A percentile compares a stretch with the other conserved stretches of the same genome.
These are phyloP conservation scores for Neofusicoccum cordaticola DNA, from an alignment of 2,329 filamentous ascomycete genomes.

Conservation along the genomic window DNA sequence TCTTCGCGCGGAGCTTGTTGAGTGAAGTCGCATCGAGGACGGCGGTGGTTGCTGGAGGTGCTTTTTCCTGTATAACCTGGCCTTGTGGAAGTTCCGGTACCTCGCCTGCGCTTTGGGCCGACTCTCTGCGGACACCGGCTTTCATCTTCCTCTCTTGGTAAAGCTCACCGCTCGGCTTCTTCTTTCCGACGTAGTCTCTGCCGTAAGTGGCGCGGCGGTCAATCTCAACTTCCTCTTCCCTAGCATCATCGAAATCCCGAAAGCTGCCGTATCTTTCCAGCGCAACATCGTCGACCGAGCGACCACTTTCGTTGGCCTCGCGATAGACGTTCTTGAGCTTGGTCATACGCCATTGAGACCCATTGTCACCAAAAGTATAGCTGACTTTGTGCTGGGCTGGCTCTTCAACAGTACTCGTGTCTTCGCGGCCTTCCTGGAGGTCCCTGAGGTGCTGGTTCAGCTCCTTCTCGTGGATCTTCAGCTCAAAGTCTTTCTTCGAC, in stretches of 20 bases:
- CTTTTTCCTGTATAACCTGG: conserved; percentile 55
- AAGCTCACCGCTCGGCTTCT: conserved; percentile 83
- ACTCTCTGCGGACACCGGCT: conserved; percentile 48
- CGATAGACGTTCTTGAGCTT: conserved; percentile 85
- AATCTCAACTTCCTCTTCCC: conserved; percentile 89
- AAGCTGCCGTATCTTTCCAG: conserved; percentile 77
- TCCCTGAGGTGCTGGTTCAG: conserved; percentile 69
- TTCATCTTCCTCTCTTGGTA: conserved; percentile 71
- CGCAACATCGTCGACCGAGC: conserved; percentile 77
- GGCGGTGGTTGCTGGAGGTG: conserved; percentile 46
- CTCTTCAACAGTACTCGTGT: conserved; percentile 44
- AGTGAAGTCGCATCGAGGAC: conserved; percentile 72
- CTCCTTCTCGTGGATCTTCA: conserved; percentile 75
- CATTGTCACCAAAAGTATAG: conserved; percentile 85
- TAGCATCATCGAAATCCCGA: conserved; percentile 83
- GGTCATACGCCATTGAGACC: conserved; percentile 94
- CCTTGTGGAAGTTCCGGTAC: conserved; percentile 50
- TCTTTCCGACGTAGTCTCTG: conserved; percentile 76
- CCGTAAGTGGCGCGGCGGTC: conserved; percentile 82
- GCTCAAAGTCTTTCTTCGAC: conserved; percentile 58
- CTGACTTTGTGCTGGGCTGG: conserved; percentile 62
- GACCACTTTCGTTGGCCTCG: conserved; percentile 69
- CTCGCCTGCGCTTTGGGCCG: conserved; percentile 16
- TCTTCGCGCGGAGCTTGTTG: conserved; percentile 85
- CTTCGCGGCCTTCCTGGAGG: conserved; percentile 47